phyloP scores from a whole-genome alignment of 179 eudicot genomes.

The Dionaea muscipula region DNA sequence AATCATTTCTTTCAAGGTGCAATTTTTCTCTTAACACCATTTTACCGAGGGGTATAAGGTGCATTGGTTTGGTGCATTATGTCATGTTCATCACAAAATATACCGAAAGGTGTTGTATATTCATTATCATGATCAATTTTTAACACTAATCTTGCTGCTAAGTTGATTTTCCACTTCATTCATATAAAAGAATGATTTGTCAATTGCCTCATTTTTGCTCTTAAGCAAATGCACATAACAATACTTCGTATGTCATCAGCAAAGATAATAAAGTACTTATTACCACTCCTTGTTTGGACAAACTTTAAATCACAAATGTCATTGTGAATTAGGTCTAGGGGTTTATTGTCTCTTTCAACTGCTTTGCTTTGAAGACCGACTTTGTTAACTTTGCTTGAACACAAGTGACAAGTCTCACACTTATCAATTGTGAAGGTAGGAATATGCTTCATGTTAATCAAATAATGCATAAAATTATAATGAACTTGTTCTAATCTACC shows the following conservation, averaged over 20 bases:
- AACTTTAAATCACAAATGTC: not conserved
- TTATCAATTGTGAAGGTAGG: too few species aligned
- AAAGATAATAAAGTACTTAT: conserved; percentile 6
- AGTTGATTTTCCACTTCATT: conserved; percentile 10
- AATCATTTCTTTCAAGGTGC: too few species aligned
- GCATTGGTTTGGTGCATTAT: too few species aligned
- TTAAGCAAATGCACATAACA: conserved; percentile 1
- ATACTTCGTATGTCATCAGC: not conserved
- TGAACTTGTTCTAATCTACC: conserved; percentile 6
- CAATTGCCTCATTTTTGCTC: not conserved
- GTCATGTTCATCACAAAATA: too few species aligned
- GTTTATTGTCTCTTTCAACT: too few species aligned
- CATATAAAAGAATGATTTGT: not conserved
- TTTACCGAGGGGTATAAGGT: too few species aligned
- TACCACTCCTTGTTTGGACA: not conserved
- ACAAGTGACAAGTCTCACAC: too few species aligned
- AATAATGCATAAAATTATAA: not conserved
- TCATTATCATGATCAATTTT: too few species aligned
- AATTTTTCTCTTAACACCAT: too few species aligned
- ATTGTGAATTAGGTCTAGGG: too few species aligned
- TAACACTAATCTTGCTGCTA: not conserved
- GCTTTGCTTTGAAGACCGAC: not conserved
- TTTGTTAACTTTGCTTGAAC: not conserved
- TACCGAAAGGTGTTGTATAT: too few species aligned
- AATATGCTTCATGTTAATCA: too few species aligned